These are phyloP conservation scores for Aspergillus hiratsukae DNA, from an alignment of 2,329 filamentous ascomycete species.

Conservation along the genomic window DNA sequence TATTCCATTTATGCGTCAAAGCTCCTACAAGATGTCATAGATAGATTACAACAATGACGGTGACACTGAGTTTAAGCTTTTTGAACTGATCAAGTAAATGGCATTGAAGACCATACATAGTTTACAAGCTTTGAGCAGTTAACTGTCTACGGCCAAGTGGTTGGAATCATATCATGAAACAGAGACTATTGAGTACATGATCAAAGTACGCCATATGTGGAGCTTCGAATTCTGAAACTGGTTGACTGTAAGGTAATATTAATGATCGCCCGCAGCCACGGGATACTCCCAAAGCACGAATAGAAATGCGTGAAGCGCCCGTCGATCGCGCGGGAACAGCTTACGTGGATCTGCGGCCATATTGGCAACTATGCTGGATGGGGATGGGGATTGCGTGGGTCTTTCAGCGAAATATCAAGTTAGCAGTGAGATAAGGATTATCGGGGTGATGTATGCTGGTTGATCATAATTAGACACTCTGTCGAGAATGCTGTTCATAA, in stretches of 20 bases:
- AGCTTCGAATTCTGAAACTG: not conserved
- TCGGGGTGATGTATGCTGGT: not conserved
- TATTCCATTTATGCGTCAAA: not conserved
- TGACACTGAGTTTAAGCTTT: not conserved
- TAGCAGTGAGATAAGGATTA: not conserved
- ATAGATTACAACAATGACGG: not conserved
- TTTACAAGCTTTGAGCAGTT: not conserved
- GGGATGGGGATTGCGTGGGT: not conserved
- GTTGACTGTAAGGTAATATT: not conserved
- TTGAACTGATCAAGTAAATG: not conserved
- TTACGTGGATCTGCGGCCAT: slow-evolving; percentile 19
- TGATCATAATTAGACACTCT: not conserved
- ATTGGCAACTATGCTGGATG: slow-evolving; percentile 2
- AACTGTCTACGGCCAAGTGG: too few relatives aligned
- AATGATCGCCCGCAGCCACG: slow-evolving; percentile 9
- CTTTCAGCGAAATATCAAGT: not conserved
- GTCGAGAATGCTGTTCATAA: too few relatives aligned
- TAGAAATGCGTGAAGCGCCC: slow-evolving; percentile 10
- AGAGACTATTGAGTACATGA: not conserved
- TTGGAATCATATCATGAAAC: not conserved
- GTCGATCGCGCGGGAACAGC: slow-evolving; percentile 24
- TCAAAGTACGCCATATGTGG: not conserved
- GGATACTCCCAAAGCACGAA: slow-evolving; percentile 8
- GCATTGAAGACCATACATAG: too few relatives aligned
- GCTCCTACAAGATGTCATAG: not conserved